Evolutionary conservation across 768 basidiomycete species (phyloP), one percentile per base, ranked within the genome.

Genomic region (Paxillus ammoniavirescens): DNA sequence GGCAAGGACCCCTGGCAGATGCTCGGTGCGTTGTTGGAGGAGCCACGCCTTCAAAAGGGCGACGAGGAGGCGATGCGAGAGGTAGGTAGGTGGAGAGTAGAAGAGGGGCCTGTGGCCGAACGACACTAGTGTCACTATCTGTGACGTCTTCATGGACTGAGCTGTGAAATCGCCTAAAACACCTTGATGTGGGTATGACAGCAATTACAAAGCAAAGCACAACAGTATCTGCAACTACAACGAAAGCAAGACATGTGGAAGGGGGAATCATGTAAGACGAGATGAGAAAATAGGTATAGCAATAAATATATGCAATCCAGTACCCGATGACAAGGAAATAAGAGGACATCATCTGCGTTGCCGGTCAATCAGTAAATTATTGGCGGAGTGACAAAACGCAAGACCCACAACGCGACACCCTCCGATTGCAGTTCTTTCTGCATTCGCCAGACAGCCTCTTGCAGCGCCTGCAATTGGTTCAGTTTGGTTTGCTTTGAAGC

Each of bases 1-100:
- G 93, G 91, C 0, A 87, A 78, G 67, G 92, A 98, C 60, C 93
- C 97, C 0, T 99, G 97, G 97, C 74, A 79, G 58, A 93, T 98
- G 93, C 82, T 98, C 0, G 83, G 87, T 14, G 72, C 75, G 0
- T 64, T 98, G 46, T 72, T 98, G 3, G 72, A 79, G 26, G 75
- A 80, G 0, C 86, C 87, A 0, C 77, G 80, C 49, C 68, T 98
- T n/a, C 78, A 76, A 37, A 69, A 60, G 5, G 97, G 97, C 0
- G 91, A 92, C 60, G 78, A 82, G 26, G 75, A 80, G 41, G 91
- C 94, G 0, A 98, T 99, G 96, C 75, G 82, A 35, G 82, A 89
- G 59, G 93, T 99, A 0, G 97, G 96, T 0, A 74, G 77, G 50
- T 99, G 97, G 97, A 82, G 79, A 38, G 84, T 93, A 35, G 88